Evolutionary conservation across 139 green algal genomes (phyloP).

Genomic region (Nannochloris sp.): DNA sequence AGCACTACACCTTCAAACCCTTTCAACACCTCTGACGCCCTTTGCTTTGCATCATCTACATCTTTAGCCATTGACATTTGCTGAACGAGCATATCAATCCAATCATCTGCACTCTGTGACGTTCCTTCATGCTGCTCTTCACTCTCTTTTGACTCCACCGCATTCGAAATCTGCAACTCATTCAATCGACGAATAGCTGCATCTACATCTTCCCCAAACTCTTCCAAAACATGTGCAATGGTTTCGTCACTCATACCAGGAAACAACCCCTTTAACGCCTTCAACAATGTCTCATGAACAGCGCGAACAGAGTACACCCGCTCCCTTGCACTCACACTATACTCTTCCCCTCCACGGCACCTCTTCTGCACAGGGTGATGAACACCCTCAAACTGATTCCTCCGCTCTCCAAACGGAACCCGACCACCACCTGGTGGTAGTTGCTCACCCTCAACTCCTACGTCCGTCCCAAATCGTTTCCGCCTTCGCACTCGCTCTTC

Average conservation of each 20-base stretch:
- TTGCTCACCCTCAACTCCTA: slow-evolving; percentile 1
- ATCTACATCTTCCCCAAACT: slow-evolving; percentile 71
- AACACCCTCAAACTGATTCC: too few species aligned
- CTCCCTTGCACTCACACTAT: too few species aligned
- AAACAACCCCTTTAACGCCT: slow-evolving; percentile 49
- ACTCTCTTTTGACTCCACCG: not conserved
- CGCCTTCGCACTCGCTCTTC: too few species aligned
- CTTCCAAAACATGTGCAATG: slow-evolving; percentile 46
- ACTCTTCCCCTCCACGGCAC: too few species aligned
- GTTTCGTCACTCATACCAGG: slow-evolving; percentile 61
- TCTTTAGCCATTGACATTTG: slow-evolving; percentile 62
- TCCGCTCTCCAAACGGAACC: slow-evolving; percentile 4
- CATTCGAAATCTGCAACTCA: slow-evolving; percentile 39
- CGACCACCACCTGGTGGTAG: slow-evolving; percentile 8
- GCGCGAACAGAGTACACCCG: slow-evolving; percentile 6
- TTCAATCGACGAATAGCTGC: slow-evolving; percentile 60
- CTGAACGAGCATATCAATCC: slow-evolving; percentile 61
- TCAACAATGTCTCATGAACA: slow-evolving; percentile 23
- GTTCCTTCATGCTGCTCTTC: slow-evolving; percentile 1
- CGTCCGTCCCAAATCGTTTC: too few species aligned
- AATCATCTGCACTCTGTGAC: slow-evolving; percentile 41
- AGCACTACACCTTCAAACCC: slow-evolving; percentile 61
- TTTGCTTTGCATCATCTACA: slow-evolving; percentile 46
- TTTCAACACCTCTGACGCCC: slow-evolving; percentile 48
- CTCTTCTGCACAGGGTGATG: too few species aligned